Evolutionary conservation across 257 asterid species (phyloP).

Genomic region (Haberlea rhodopensis): DNA sequence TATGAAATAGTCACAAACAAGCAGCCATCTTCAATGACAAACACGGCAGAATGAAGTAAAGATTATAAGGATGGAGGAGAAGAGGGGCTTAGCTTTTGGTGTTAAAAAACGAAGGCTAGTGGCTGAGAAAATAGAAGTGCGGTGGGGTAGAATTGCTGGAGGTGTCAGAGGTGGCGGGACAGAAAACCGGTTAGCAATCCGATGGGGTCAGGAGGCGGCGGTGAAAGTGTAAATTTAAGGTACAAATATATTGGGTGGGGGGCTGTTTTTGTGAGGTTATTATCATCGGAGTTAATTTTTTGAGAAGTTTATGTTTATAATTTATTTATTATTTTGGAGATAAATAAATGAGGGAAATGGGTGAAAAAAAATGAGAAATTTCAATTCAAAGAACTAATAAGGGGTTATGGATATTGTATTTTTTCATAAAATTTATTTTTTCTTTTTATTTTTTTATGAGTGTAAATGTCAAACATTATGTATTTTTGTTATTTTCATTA

Average conservation of each 20-base stretch:
- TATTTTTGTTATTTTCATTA: not conserved
- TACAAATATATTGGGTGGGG: too few relatives aligned
- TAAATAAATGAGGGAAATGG: too few relatives aligned
- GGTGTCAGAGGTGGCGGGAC: slow-evolving; percentile 32
- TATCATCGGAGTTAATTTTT: not conserved
- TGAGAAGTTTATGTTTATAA: slow-evolving; percentile 35
- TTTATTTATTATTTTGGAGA: slow-evolving; percentile 53
- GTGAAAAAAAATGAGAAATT: slow-evolving; percentile 18
- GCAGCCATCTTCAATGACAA: too few relatives aligned
- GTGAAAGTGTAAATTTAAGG: slow-evolving; percentile 29
- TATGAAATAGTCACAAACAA: slow-evolving; percentile 70
- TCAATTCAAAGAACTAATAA: slow-evolving; percentile 21
- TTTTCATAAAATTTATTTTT: slow-evolving; percentile 24
- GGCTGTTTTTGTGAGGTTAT: slow-evolving; percentile 4
- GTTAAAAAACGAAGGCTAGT: slow-evolving; percentile 32
- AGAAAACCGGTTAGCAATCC: slow-evolving; percentile 28
- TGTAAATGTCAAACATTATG: slow-evolving; percentile 60
- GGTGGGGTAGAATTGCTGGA: slow-evolving; percentile 34
- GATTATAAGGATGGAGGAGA: slow-evolving; percentile 12
- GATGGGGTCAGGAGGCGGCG: slow-evolving; percentile 32
- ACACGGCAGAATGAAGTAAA: too few relatives aligned
- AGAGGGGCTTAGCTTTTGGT: not conserved
- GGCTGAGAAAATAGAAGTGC: slow-evolving; percentile 23
- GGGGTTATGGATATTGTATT: slow-evolving; percentile 25
- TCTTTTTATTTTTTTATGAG: slow-evolving; percentile 38